Evolutionary conservation across 257 asterid species (phyloP), one percentile per base, ranked within the genome.

Genomic region (Petrea volubilis): DNA sequence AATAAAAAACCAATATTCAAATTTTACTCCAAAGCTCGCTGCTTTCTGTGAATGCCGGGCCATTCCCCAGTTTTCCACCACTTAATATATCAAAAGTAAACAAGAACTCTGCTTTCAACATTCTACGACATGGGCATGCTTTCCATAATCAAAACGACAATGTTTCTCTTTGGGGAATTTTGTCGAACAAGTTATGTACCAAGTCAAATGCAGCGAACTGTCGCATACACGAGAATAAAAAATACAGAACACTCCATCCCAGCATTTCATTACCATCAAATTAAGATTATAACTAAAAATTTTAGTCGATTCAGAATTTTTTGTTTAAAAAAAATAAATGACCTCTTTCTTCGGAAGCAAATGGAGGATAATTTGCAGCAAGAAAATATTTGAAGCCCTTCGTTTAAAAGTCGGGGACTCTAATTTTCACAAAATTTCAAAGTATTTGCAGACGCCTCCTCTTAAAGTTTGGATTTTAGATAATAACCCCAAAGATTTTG

Each of bases 121-220:
- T 14, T 58, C 13, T 15, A 29, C 24, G 4, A 0, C 33, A 11
- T 29, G 13, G 0, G 8, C 12, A 4, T n/a, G 36, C 12, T 29
- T 17, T 59, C 47, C 8, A 17, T 1, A 31, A 18, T 29, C 15
- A 20, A 24, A 69, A 24, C 17, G 4, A 28, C 50, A 70, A 1
- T 29, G 3, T 33, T 43, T 52, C 64, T 61, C 82, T 23, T 3
- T 74, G 76, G 67, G 78, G 68, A 60, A 71, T 81, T 55, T n/a
- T 11, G 64, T 78, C 81, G 72, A 78, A 78, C 80, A 77, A 12
- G 66, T 73, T 55, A 55, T 63, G 14, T 6, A 29, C 46, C 74
- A 58, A 58, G 31, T 40, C 36, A 52, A 58, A 43, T 47, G 31
- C 36, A 11, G 40, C 55, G 7, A 6, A 36, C 33, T 41, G 21